Base-by-base conservation (phyloP, 495 filamentous ascomycete species). In the Choiromyces venosus region DNA sequence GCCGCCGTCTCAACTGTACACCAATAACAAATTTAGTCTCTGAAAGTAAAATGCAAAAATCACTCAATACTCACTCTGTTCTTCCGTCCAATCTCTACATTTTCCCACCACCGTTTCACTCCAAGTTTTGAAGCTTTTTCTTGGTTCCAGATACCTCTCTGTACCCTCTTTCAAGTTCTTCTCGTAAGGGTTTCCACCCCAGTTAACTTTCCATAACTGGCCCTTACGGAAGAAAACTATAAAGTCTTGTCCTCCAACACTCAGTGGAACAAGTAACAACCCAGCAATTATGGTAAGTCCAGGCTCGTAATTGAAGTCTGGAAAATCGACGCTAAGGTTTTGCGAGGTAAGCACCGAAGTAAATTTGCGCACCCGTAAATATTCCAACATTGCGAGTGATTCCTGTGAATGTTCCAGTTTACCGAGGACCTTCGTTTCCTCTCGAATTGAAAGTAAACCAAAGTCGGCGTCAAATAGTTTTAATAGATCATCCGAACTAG, bases 121-220 rank as follows among this genome's bases (percentile, higher is more conserved):
- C 92, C 92, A 94, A 19, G 84, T 87, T 76, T 87, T 90, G 84
- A 94, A 94, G 77, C 90, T 92, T 75, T 87, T 89, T 52, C 92
- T 83, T 2, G 92, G 92, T 79, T 93, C 91, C 0, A 94, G 85
- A 77, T 89, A 92, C 9, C 84, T 88, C 38, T 87, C 83, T 1
- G 91, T 92, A 4, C 91, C 91, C 76, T 88, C 85, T 78, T 86
- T 87, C 71, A 91, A 82, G 38, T 84, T 88, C 76, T 93, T 94
- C 66, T 94, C 92, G 78, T 97, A 93, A 0, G 94, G 94, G 81
- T 97, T 97, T 1, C 94, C 94, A 0, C 93, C 94, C 94, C 93
- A 97, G 38, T 74, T 73, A 65, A 80, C 80, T 38, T 81, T 40
- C 66, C 67, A 56, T 18, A 91, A 74, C 74, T 94, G 91, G 1